These are phyloP conservation scores for Pezicula carpinea DNA, from an alignment of 2,329 filamentous ascomycete species.

Conservation along the genomic window DNA sequence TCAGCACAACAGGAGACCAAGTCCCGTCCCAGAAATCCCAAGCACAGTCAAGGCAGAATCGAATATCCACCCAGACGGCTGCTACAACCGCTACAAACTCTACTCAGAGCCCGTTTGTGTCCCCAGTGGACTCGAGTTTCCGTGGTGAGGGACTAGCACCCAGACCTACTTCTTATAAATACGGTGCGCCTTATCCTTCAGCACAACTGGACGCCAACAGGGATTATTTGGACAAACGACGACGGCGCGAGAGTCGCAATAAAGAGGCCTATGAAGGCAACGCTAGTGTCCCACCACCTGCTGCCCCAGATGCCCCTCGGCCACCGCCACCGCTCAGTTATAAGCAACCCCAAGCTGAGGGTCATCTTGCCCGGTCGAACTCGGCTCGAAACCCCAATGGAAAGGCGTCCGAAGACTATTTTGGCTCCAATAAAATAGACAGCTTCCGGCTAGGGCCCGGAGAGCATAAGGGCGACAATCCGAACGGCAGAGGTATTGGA, in stretches of 20 bases:
- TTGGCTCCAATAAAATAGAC: constrained; percentile 8
- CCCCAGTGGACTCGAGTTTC: constrained; percentile 48
- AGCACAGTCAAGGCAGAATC: constrained; percentile 18
- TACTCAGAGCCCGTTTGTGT: constrained; percentile 53
- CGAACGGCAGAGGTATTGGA: constrained; percentile 18
- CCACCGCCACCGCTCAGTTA: constrained; percentile 53
- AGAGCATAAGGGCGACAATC: not conserved
- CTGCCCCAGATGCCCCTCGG: constrained; percentile 57
- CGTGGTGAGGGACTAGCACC: constrained; percentile 49
- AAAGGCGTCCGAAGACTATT: constrained; percentile 16
- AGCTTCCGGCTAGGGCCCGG: not conserved
- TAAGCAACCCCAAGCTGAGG: constrained; percentile 38
- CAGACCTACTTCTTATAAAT: constrained; percentile 53
- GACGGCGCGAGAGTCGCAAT: constrained; percentile 37
- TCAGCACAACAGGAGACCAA: constrained; percentile 20
- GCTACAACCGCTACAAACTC: constrained; percentile 53
- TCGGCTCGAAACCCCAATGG: constrained; percentile 10
- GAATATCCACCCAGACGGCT: constrained; percentile 50
- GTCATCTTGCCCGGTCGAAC: constrained; percentile 20
- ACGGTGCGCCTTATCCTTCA: constrained; percentile 29
- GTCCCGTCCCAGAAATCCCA: constrained; percentile 37
- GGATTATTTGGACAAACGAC: constrained; percentile 39
- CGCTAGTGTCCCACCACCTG: constrained; percentile 34
- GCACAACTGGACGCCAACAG: constrained; percentile 31
- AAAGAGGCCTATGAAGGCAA: constrained; percentile 34